Base-by-base conservation (phyloP, 495 filamentous ascomycete species). In the Jackrogersella multiformis region DNA sequence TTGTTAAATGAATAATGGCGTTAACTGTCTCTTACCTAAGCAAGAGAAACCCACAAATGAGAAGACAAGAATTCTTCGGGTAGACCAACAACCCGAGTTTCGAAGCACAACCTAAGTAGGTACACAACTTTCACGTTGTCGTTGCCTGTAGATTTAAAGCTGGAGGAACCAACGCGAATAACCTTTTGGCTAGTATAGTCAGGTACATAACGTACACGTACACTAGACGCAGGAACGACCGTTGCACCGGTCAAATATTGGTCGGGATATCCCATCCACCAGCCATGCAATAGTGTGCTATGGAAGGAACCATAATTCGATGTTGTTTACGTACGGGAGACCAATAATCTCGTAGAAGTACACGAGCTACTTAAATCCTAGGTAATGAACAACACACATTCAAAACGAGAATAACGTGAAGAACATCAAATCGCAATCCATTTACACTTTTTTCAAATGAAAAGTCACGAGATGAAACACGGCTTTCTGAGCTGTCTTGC, bases 141-240 rank as follows among this genome's bases (percentile, higher is more conserved):
- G 28, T 42, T 20, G 16, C 3, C 28, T 54, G 20, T 24, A 28
- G 20, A 36, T 13, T 26, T 44, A 46, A 38, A 36, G 28, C 24
- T 21, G 1, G 49, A 49, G 24, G 7, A 36, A 32, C 52, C 41
- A 21, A 7, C 15, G 23, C 16, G 32, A 13, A 32, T 56, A 64
- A 15, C 23, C 21, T 41, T 35, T 32, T n/a, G n/a, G n/a, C n/a
- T n/a, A n/a, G 16, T 12, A 36, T 62, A 62, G 49, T 26, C 58
- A 52, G 58, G 58, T 4, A 48, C 41, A 30, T 41, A 26, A 53
- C 23, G 34, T 61, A n/a, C n/a, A n/a, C n/a, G n/a, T n/a, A n/a
- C n/a, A n/a, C n/a, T n/a, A 21, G 18, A 64, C 12, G 60, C 51
- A 64, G 51, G 60, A 64, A 64, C 60, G 23, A 28, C 38, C 26